A percentile compares a stretch with the other conserved stretches of the same genome.
Conservation (phyloP, 2,329 filamentous ascomycete genomes). For the Trichophyton verrucosum region DNA sequence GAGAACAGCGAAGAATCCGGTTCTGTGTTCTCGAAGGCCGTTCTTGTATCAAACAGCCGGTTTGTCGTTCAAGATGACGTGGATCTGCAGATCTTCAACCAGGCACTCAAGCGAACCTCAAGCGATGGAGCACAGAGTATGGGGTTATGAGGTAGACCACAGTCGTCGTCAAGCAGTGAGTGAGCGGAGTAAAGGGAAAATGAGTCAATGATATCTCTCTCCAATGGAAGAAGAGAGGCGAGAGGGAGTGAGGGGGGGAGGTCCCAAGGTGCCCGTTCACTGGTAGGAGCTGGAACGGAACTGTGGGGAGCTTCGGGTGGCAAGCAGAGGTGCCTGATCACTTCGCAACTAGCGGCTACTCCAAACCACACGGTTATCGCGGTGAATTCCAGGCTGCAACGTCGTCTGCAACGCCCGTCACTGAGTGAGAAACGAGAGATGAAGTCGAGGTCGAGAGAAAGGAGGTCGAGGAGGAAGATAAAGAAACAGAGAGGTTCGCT, state of each 20-base stretch:
- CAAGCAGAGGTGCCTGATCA: background rate
- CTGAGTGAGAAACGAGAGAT: background rate
- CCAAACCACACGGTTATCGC: background rate
- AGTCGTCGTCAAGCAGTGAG: background rate
- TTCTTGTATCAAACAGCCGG: background rate
- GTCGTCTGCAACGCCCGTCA: background rate
- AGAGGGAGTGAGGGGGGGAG: background rate
- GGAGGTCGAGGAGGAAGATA: background rate
- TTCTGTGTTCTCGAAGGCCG: background rate
- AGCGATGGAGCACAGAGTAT: background rate
- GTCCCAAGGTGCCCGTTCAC: background rate
- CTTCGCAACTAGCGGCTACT: background rate
- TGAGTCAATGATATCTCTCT: background rate
- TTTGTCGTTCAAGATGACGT: conserved; percentile 1
- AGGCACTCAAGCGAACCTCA: background rate
- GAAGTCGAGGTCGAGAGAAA: background rate
- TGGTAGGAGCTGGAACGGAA: background rate
- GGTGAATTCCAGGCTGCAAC: background rate
- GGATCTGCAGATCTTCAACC: conserved; percentile 2
- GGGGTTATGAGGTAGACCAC: background rate
- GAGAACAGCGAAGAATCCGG: background rate
- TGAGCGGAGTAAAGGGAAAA: background rate
- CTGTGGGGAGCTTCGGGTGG: background rate
- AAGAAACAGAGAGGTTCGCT: background rate
- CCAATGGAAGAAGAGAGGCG: background rate